Evolutionary conservation across 1,284 basidiomycete genomes (phyloP).

Genomic region (Moesziomyces aphidis): DNA sequence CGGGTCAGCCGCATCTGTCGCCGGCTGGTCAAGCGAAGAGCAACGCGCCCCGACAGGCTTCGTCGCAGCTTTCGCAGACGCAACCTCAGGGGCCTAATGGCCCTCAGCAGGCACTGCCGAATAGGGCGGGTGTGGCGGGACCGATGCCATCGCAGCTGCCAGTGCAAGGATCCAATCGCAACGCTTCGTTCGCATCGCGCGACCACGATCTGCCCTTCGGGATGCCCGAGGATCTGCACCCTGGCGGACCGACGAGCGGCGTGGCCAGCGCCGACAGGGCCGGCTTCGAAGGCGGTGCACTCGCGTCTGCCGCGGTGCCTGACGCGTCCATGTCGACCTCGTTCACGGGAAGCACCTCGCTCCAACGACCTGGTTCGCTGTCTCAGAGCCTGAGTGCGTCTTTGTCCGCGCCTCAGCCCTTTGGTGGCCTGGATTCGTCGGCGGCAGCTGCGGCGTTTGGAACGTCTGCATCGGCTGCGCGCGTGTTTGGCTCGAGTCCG

Average conservation of each 20-base stretch:
- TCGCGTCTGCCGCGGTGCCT: constrained; percentile 1
- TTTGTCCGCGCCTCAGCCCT: constrained; percentile 18
- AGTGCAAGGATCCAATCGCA: constrained; percentile 11
- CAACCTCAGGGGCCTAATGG: neutral
- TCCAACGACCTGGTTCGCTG: constrained; percentile 29
- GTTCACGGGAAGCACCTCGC: constrained; percentile 29
- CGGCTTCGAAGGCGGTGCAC: constrained; percentile 24
- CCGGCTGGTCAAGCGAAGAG: constrained; percentile 4
- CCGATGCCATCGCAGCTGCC: constrained; percentile 13
- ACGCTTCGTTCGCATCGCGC: constrained; percentile 76
- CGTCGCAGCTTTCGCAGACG: constrained; percentile 6
- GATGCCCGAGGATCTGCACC: constrained; percentile 72
- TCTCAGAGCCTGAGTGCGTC: constrained; percentile 40
- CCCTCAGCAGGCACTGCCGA: neutral
- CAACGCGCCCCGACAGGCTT: constrained; percentile 9
- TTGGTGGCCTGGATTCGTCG: constrained; percentile 35
- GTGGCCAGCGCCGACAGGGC: constrained; percentile 17
- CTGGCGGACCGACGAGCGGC: constrained; percentile 1
- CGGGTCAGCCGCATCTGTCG: constrained; percentile 5
- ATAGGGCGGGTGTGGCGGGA: neutral
- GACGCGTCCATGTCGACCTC: constrained; percentile 19
- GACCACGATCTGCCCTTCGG: constrained; percentile 81
- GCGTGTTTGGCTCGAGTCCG: constrained; percentile 63
- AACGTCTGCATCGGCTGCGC: constrained; percentile 32
- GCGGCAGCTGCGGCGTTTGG: constrained; percentile 34